Evolutionary conservation across 108 stramenopile species (phyloP), one percentile per base, ranked within the genome.

Genomic region (Seminavis robusta): DNA sequence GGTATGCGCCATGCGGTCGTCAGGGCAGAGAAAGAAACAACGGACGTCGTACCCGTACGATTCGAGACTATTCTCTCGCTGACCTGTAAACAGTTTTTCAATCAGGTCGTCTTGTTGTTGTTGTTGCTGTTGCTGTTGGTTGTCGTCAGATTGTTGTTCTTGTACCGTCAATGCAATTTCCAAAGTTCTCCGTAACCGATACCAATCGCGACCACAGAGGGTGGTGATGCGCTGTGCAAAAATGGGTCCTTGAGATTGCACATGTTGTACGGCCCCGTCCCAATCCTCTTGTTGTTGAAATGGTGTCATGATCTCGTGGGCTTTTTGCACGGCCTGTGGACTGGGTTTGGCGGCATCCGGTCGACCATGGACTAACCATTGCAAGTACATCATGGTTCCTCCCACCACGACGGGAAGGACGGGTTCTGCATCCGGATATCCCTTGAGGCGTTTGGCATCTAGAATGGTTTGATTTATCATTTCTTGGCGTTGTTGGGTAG

Each of bases 341-440:
- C 81, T 80, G 29, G 89, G 84, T 61, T 76, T 74, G n/a, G 83
- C 69, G 8, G 94, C 96, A 67, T 98, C 95, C 0, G 97, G 97
- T 46, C 69, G 56, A 23, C 97, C 97, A 53, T 94, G 86, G 0
- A 97, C 89, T 15, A 98, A 81, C 97, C 97, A 98, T 39, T 95
- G 82, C 0, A 95, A 45, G 64, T 97, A 98, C 94, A 98, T 95
- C 91, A 95, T 95, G n/a, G 91, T 92, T 44, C 68, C 59, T 23
- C 60, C 68, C 13, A 59, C 65, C 6, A 69, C 53, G 1, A 61
- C 60, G 3, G 68, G 68, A 21, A 33, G 24, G 0, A 61, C 37
- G 2, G 42, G 20, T 8, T 19, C 36, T n/a, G 24, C 8, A 10
- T 16, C 17, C 3, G 23, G 15, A 56, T 44, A 65, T 31, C 32